A percentile compares a stretch with the other conserved stretches of the same genome.
These are phyloP conservation scores for Arachis monticola DNA, from an alignment of 331 rosid genomes.

Conservation along the genomic window DNA sequence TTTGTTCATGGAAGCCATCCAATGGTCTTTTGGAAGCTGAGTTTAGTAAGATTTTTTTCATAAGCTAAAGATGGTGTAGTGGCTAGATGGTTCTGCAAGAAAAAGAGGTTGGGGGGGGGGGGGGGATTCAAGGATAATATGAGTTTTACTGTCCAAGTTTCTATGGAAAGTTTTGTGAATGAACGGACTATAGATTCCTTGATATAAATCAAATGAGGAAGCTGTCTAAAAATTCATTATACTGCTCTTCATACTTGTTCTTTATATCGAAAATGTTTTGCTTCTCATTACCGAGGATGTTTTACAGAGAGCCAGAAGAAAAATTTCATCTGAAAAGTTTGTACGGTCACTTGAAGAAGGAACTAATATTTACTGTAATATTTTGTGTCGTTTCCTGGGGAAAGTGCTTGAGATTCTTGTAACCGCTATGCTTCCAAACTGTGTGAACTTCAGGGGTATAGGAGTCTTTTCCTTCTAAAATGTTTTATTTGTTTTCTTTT, in stretches of 20 bases:
- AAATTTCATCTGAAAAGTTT: not conserved
- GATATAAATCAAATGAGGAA: conserved; percentile 1
- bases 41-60: not conserved
- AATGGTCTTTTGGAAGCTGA: not conserved
- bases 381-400: conserved; percentile 14
- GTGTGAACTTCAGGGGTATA: not conserved
- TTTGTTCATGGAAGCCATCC: conserved; percentile 17
- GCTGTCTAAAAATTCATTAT: not conserved
- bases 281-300: not conserved
- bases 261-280: not conserved
- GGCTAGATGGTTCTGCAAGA: conserved; percentile 1
- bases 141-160: not conserved
- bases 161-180: conserved; percentile 3
- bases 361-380: not conserved
- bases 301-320: not conserved
- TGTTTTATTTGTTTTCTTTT: conserved; percentile 18
- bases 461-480: not conserved
- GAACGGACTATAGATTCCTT: conserved; percentile 5
- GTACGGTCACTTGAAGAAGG: conserved; percentile 9
- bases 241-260: not conserved
- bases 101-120: not conserved
- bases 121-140: not conserved
- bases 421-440: not conserved
- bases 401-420: conserved; percentile 1
- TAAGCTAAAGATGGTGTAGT: not conserved